Percentiles rank a stretch among this genome's conserved stretches.
Conservation (phyloP, 768 basidiomycete species). For the Trametes coccinea region DNA sequence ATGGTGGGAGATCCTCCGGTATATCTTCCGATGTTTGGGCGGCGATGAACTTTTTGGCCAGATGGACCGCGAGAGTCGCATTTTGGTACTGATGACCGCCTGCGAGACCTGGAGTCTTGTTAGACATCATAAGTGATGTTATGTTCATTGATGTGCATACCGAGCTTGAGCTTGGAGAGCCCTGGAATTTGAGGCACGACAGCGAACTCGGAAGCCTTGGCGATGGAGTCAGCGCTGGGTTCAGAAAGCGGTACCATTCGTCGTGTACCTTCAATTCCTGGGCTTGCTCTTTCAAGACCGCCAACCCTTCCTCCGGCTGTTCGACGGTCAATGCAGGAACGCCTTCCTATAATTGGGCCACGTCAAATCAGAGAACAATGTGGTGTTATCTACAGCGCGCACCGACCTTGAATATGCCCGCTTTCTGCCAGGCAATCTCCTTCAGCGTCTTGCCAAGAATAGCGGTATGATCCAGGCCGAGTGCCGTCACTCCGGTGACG, state of each 20-base stretch:
- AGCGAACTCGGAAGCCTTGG: slow-evolving; percentile 67
- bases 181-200: slow-evolving; percentile 56
- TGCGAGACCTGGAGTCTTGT: slow-evolving; percentile 62
- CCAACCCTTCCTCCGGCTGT: slow-evolving; percentile 70
- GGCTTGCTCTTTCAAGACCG: slow-evolving; percentile 68
- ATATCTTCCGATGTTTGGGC: slow-evolving; percentile 31
- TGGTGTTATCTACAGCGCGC: background rate
- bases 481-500: slow-evolving; percentile 85
- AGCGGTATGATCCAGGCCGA: slow-evolving; percentile 90
- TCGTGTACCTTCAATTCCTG: too few species aligned
- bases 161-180: slow-evolving; percentile 60
- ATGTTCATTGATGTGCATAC: slow-evolving; percentile 35
- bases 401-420: slow-evolving; percentile 88
- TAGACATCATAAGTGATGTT: background rate
- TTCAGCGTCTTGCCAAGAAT: slow-evolving; percentile 85
- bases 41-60: slow-evolving; percentile 66
- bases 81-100: slow-evolving; percentile 88
- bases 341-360: slow-evolving; percentile 48
- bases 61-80: slow-evolving; percentile 78
- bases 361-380: background rate
- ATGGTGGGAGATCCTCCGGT: slow-evolving; percentile 44
- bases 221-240: slow-evolving; percentile 7
- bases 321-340: slow-evolving; percentile 84
- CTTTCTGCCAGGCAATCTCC: slow-evolving; percentile 95
- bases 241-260: too few species aligned